phyloP scores from a whole-genome alignment of 345 rosid genomes.

The Gossypium mustelinum region DNA sequence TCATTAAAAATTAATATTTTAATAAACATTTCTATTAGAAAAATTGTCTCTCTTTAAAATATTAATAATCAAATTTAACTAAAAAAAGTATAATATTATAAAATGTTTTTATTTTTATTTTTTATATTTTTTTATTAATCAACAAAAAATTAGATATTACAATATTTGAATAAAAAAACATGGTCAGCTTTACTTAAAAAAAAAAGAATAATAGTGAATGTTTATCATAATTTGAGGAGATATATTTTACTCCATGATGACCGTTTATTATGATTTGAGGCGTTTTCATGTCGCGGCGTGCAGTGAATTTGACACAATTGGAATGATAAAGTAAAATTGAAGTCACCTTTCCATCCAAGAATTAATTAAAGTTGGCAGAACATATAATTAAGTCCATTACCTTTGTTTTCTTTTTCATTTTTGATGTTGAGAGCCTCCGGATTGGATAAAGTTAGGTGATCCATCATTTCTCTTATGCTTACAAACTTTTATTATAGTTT shows the following conservation, averaged over 20 bases:
- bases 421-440: background rate
- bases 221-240: background rate
- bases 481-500: too few species aligned
- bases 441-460: background rate
- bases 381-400: background rate
- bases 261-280: background rate
- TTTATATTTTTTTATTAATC: too few species aligned
- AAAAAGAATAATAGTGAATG: background rate
- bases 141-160: too few species aligned
- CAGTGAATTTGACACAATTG: background rate
- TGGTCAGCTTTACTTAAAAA: too few species aligned
- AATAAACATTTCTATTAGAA: too few species aligned
- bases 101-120: too few species aligned
- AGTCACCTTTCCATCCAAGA: background rate
- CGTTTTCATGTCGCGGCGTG: slow-evolving; percentile 13
- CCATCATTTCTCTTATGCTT: background rate
- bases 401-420: background rate
- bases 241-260: background rate
- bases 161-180: too few species aligned
- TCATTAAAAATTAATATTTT: too few species aligned
- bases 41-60: too few species aligned
- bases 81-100: too few species aligned
- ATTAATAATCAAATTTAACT: too few species aligned
- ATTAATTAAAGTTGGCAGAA: background rate
- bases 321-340: background rate